A percentile compares a stretch with the other conserved stretches of the same genome.
Conservation (phyloP, 768 basidiomycete species). For the Trichaptum fuscoviolaceum region DNA sequence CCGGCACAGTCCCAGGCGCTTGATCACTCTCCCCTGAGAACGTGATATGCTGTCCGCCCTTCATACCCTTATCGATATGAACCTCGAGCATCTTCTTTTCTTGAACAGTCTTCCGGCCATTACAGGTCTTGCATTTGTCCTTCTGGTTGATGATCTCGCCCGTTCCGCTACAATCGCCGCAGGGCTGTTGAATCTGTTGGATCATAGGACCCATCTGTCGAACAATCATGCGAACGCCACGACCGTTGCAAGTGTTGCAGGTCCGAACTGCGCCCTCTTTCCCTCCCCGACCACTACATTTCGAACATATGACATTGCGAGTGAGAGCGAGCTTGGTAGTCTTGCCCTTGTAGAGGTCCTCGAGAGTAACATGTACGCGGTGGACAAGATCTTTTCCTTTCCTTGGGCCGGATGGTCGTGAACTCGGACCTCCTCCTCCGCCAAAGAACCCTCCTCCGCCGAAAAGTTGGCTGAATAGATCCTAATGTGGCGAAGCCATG, state of each 20-base stretch:
- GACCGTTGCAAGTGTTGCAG: constrained; percentile 77
- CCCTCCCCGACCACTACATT: constrained; percentile 95
- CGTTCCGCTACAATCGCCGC: constrained; percentile 89
- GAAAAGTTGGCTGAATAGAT: constrained; percentile 95
- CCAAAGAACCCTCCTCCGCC: constrained; percentile 79
- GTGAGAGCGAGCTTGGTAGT: constrained; percentile 96
- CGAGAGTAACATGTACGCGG: constrained; percentile 91
- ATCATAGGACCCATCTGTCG: constrained; percentile 99
- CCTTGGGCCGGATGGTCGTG: constrained; percentile 60
- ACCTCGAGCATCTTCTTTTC: constrained; percentile 98
- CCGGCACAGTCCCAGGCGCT: constrained; percentile 80
- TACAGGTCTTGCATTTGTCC: constrained; percentile 88
- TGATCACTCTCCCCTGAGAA: constrained; percentile 93
- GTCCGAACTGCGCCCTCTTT: constrained; percentile 91
- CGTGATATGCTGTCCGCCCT: constrained; percentile 83
- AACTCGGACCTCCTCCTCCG: constrained; percentile 54
- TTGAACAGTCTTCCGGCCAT: constrained; percentile 89
- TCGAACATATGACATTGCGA: constrained; percentile 87
- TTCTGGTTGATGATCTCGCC: constrained; percentile 94
- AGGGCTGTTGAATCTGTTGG: constrained; percentile 95
- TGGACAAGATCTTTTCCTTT: constrained; percentile 99
- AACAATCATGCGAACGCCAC: constrained; percentile 84
- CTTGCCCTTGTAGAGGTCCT: constrained; percentile 98
- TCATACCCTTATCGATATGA: constrained; percentile 98
- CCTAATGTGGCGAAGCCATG: constrained; percentile 37